Base-by-base conservation (phyloP, 2,329 filamentous ascomycete species). In the Colletotrichum sp. region DNA sequence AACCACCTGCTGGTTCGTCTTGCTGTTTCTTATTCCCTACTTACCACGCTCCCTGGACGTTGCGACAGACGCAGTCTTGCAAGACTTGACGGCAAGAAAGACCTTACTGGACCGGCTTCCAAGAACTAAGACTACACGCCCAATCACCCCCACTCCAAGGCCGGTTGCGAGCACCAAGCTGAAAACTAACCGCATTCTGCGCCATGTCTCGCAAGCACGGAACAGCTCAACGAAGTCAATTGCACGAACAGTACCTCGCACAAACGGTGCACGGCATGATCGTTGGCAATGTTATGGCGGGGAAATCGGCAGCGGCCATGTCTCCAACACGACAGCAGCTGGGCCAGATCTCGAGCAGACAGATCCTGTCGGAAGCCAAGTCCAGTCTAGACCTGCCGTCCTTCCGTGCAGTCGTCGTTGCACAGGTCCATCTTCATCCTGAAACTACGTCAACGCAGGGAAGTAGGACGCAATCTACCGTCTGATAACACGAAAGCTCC, bases 361-460 rank as follows among this genome's bases (percentile, higher is more conserved):
- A 44, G 61, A 64, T 64, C 59, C 34, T 64, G 61, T 39, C 63
- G 36, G 25, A 28, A 32, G n/a, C 32, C 69, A 67, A 72, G 63
- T 68, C n/a, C n/a, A 72, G 69, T 39, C 69, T 59, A 34, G 36
- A 44, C 16, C 64, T 72, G 68, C 52, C 61, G 22, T 25, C 57
- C 44, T 36, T 27, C 32, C 52, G 52, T 13, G 28, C 8, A 25
- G 34, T 30, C 19, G 16, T 27, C 28, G 36, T 74, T 25, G 30
- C 61, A 74, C 52, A 32, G 57, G 8, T 25, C 66, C 61, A 22
- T 72, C 44, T 22, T 71, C 57, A 32, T 68, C 57, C 63, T 68
- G 70, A 69, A 76, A 74, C 72, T 39, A 32, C 32, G 16, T 48
- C 32, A 36, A 74, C 36, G 71, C 70, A 76, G 71, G 74, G 70